These are phyloP conservation scores for Helichrysum umbraculigerum DNA, from an alignment of 129 eudicot genomes.

Conservation along the genomic window DNA sequence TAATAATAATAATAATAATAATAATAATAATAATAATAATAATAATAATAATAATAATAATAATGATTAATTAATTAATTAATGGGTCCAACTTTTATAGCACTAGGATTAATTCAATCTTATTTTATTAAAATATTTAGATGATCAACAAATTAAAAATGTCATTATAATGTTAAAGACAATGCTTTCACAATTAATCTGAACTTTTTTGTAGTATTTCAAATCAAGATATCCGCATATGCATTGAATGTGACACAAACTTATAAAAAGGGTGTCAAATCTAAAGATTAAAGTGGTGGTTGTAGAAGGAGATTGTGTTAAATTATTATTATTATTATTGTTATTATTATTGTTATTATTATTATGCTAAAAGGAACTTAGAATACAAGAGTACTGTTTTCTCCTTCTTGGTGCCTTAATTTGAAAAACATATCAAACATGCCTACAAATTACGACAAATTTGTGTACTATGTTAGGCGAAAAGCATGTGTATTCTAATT, in stretches of 20 bases:
- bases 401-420: neutral
- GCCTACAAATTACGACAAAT: neutral
- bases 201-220: too few relatives aligned
- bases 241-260: conserved; percentile 22
- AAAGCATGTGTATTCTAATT: too few relatives aligned
- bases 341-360: neutral
- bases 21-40: too few relatives aligned
- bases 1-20: too few relatives aligned
- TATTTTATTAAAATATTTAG: too few relatives aligned
- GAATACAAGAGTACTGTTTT: neutral
- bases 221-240: neutral
- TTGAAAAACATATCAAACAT: neutral
- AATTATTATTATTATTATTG: neutral
- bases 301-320: neutral
- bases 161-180: too few relatives aligned
- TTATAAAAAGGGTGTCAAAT: conserved; percentile 10
- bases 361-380: neutral
- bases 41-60: too few relatives aligned
- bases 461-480: too few relatives aligned
- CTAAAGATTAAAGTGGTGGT: neutral
- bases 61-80: too few relatives aligned
- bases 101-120: neutral
- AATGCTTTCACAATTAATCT: too few relatives aligned
- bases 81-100: neutral
- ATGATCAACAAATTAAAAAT: too few relatives aligned